phyloP scores from a whole-genome alignment of 352 stramenopile species.

The Discostella stelligera region DNA sequence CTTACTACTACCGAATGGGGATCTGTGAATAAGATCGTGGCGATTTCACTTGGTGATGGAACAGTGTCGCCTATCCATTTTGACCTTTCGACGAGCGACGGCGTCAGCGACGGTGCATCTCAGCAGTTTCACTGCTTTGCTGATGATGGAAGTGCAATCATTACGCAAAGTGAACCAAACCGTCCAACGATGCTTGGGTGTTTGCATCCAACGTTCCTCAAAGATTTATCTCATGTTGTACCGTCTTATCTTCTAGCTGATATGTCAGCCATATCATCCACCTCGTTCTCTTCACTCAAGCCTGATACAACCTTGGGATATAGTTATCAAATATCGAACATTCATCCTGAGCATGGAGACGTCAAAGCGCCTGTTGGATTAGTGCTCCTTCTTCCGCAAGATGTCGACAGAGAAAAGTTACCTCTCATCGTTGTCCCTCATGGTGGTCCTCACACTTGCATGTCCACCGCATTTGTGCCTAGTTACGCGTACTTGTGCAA shows the following conservation, averaged over 20 bases:
- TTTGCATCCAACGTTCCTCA: slow-evolving; percentile 30
- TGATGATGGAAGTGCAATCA: slow-evolving; percentile 44
- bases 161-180: slow-evolving; percentile 52
- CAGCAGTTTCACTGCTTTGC: slow-evolving; percentile 51
- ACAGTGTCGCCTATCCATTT: slow-evolving; percentile 49
- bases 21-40: slow-evolving; percentile 49
- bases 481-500: slow-evolving; percentile 88
- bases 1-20: slow-evolving; percentile 66
- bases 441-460: slow-evolving; percentile 90
- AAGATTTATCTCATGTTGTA: slow-evolving; percentile 3
- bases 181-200: slow-evolving; percentile 48
- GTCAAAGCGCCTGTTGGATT: slow-evolving; percentile 48
- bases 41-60: slow-evolving; percentile 45
- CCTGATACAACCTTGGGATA: slow-evolving; percentile 14
- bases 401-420: slow-evolving; percentile 38
- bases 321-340: slow-evolving; percentile 49
- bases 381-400: slow-evolving; percentile 58
- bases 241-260: slow-evolving; percentile 26
- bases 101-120: slow-evolving; percentile 18
- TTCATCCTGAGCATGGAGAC: slow-evolving; percentile 38
- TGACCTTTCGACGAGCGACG: slow-evolving; percentile 23
- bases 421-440: slow-evolving; percentile 83
- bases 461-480: slow-evolving; percentile 86
- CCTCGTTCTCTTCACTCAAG: slow-evolving; percentile 35
- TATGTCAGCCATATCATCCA: slow-evolving; percentile 53